Percentiles rank a stretch among this genome's conserved stretches.
phyloP scores from a whole-genome alignment of 768 basidiomycete genomes.

The Serendipita sp. region DNA sequence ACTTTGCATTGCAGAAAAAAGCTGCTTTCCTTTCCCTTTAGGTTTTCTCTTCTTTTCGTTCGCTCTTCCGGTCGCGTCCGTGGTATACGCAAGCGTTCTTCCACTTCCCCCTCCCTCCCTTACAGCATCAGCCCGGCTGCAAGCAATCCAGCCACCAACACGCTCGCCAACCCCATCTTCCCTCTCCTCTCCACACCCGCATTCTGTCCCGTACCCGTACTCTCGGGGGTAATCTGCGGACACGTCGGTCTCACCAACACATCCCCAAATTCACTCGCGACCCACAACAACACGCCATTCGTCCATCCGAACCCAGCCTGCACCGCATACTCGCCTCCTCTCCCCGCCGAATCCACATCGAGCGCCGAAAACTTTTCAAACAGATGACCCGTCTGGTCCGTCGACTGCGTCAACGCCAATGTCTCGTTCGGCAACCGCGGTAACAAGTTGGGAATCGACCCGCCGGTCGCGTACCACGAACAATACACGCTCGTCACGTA shows the following conservation, averaged over 20 bases:
- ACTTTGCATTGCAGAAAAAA: too few relatives aligned
- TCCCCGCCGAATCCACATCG: conserved; percentile 64
- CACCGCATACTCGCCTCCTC: conserved; percentile 79
- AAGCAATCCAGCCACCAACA: not conserved
- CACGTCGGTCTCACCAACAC: conserved; percentile 47
- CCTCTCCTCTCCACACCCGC: not conserved
- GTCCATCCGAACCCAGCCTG: conserved; percentile 86
- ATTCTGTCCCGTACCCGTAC: not conserved
- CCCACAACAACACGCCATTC: conserved; percentile 66
- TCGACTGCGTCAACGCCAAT: conserved; percentile 51
- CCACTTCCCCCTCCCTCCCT: not conserved
- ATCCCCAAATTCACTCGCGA: conserved; percentile 49
- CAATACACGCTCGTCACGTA: conserved; percentile 74
- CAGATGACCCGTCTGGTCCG: conserved; percentile 65
- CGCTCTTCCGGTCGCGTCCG: too few relatives aligned
- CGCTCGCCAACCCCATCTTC: not conserved
- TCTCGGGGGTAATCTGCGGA: conserved; percentile 23
- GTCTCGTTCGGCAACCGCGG: conserved; percentile 52
- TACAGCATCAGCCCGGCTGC: not conserved
- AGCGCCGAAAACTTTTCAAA: conserved; percentile 75
- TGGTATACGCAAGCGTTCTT: too few relatives aligned
- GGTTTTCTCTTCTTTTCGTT: too few relatives aligned
- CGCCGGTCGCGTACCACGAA: conserved; percentile 89
- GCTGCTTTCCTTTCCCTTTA: too few relatives aligned
- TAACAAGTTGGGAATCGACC: conserved; percentile 50